phyloP scores from a whole-genome alignment of 164 flowering plant genomes.

The Stephania cephalantha region DNA sequence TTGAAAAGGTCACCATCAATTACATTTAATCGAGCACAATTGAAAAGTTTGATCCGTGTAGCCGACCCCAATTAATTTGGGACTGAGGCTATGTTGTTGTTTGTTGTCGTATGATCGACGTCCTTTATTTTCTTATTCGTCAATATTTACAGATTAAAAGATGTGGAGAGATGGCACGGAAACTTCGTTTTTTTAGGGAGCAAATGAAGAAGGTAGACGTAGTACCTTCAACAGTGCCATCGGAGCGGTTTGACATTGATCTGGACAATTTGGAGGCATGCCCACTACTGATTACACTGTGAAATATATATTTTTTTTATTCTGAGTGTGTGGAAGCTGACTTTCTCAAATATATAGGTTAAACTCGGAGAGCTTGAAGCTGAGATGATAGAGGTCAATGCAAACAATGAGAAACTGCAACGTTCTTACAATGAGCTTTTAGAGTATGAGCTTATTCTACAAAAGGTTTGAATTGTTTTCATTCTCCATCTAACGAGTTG shows the following conservation, averaged over 20 bases:
- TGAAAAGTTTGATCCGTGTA: too few relatives aligned
- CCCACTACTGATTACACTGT: neutral
- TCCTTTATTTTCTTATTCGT: neutral
- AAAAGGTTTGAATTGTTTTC: slow-evolving; percentile 47
- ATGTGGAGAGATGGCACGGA: slow-evolving; percentile 89
- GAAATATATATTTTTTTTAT: neutral
- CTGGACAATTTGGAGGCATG: slow-evolving; percentile 69
- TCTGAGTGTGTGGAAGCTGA: slow-evolving; percentile 1
- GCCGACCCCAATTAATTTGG: too few relatives aligned
- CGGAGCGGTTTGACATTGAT: slow-evolving; percentile 28
- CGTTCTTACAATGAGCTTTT: slow-evolving; percentile 77
- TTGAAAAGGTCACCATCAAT: too few relatives aligned
- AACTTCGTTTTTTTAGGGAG: slow-evolving; percentile 63
- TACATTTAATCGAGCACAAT: too few relatives aligned
- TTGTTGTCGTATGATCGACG: neutral
- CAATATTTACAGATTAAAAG: slow-evolving; percentile 51
- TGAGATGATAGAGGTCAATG: slow-evolving; percentile 81
- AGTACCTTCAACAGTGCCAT: slow-evolving; percentile 33
- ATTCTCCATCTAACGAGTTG: neutral
- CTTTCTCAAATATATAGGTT: slow-evolving; percentile 29
- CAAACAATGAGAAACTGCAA: slow-evolving; percentile 80
- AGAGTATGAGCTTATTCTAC: slow-evolving; percentile 83
- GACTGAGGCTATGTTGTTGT: too few relatives aligned
- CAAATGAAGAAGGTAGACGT: slow-evolving; percentile 71
- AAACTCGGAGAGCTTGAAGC: slow-evolving; percentile 96